phyloP scores from a whole-genome alignment of 2,329 filamentous ascomycete species.

The Verticillium klebahnii region DNA sequence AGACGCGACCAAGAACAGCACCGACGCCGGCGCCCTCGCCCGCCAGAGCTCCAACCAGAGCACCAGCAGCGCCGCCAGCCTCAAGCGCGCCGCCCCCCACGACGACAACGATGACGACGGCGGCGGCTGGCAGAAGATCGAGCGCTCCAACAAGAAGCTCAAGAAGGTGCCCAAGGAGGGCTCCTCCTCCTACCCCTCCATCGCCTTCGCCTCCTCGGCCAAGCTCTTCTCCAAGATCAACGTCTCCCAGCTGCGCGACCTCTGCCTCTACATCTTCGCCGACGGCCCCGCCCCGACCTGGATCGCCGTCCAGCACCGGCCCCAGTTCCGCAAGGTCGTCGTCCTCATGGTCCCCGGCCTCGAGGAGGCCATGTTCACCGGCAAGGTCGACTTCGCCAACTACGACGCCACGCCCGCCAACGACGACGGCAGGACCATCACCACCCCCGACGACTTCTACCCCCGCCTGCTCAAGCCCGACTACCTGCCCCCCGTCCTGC shows the following conservation, averaged over 20 bases:
- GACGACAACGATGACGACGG: conserved; percentile 31
- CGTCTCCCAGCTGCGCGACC: conserved; percentile 56
- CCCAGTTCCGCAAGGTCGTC: conserved; percentile 73
- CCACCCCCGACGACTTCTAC: conserved; percentile 55
- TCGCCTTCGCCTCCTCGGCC: conserved; percentile 52
- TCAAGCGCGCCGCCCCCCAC: conserved; percentile 46
- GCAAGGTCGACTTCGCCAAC: conserved; percentile 42
- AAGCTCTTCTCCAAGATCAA: conserved; percentile 59
- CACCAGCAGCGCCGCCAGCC: conserved; percentile 32
- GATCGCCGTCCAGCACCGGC: conserved; percentile 58
- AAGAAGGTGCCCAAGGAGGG: conserved; percentile 57
- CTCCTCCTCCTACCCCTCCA: conserved; percentile 54
- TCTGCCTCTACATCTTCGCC: conserved; percentile 63
- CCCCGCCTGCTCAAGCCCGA: conserved; percentile 48
- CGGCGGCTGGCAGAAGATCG: conserved; percentile 52
- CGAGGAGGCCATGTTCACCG: conserved; percentile 84
- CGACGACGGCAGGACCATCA: conserved; percentile 22
- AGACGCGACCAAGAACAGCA: not conserved
- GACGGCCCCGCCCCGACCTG: conserved; percentile 62
- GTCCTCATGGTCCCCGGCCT: conserved; percentile 88
- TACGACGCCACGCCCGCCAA: conserved; percentile 28
- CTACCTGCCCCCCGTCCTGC: conserved; percentile 47
- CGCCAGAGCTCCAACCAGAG: conserved; percentile 11
- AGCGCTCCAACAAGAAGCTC: conserved; percentile 49
- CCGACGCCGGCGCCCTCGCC: not conserved